Conservation (phyloP, 2,329 filamentous ascomycete species). For the Cladophialophora exuberans region DNA sequence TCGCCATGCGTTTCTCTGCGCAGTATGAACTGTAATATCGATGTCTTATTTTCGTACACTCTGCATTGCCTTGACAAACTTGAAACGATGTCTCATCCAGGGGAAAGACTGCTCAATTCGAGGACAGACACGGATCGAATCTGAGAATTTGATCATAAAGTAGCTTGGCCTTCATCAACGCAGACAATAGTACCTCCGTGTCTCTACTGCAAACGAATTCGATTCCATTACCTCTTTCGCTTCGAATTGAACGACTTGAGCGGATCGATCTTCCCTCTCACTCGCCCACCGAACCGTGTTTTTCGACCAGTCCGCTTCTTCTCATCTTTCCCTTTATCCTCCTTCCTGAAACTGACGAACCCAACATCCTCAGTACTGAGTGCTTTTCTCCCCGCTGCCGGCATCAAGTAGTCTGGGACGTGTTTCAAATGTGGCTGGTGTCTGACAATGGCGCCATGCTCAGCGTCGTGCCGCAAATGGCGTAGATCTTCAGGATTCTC, state of each 20-base stretch:
- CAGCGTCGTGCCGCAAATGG: conserved; percentile 87
- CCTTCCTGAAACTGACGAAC: conserved; percentile 69
- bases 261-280: conserved; percentile 74
- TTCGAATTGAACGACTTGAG: conserved; percentile 83
- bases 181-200: not conserved
- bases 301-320: conserved; percentile 46
- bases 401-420: conserved; percentile 90
- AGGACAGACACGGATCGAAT: too few species aligned
- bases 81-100: too few species aligned
- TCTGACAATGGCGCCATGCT: conserved; percentile 69
- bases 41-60: too few species aligned
- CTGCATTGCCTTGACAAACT: too few species aligned
- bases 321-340: conserved; percentile 53
- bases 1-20: too few species aligned
- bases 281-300: conserved; percentile 48
- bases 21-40: too few species aligned
- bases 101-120: too few species aligned
- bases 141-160: too few species aligned
- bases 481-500: conserved; percentile 90
- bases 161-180: not conserved
- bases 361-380: conserved; percentile 69
- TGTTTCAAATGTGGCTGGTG: conserved; percentile 90
- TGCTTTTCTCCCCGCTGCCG: conserved; percentile 72
- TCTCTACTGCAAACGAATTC: not conserved
- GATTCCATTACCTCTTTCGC: conserved; percentile 22